Conservation (phyloP, 495 filamentous ascomycete genomes). For the Hyaloscypha finlandica region DNA sequence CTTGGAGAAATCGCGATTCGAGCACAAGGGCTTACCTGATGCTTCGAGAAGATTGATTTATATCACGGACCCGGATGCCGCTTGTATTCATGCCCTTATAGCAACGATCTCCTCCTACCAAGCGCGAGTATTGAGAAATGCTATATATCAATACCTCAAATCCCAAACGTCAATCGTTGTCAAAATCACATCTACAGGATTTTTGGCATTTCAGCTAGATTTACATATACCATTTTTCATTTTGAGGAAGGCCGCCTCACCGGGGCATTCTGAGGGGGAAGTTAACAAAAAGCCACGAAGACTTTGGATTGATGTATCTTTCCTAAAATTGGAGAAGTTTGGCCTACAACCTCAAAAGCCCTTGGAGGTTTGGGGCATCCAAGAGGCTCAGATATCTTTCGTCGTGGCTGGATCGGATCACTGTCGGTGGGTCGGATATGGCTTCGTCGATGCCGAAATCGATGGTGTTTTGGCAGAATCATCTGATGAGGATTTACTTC, state of each 20-base stretch:
- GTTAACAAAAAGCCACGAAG: constrained; percentile 8
- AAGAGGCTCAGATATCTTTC: constrained; percentile 9
- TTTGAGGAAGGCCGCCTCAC: background rate
- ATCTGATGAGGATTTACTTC: background rate
- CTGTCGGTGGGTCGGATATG: constrained; percentile 15
- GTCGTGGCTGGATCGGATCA: constrained; percentile 6
- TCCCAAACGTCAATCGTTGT: constrained; percentile 14
- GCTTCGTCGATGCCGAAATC: constrained; percentile 11
- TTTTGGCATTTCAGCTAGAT: constrained; percentile 6
- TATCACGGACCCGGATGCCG: constrained; percentile 5
- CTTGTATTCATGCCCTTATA: constrained; percentile 11
- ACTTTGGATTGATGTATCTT: constrained; percentile 11
- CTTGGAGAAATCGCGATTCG: constrained; percentile 15
- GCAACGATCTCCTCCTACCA: constrained; percentile 2
- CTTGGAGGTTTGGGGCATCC: constrained; percentile 6
- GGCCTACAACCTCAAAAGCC: background rate
- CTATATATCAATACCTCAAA: constrained; percentile 7
- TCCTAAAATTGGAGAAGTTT: constrained; percentile 1
- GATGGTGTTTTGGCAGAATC: constrained; percentile 4
- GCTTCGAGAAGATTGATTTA: constrained; percentile 14
- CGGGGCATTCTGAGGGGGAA: background rate
- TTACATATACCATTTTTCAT: constrained; percentile 13
- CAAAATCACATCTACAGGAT: constrained; percentile 7
- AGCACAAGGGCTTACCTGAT: constrained; percentile 9
- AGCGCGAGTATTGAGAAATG: background rate